These are phyloP conservation scores for Pelargonium citronellum DNA, from an alignment of 441 rosid species.

Conservation along the genomic window DNA sequence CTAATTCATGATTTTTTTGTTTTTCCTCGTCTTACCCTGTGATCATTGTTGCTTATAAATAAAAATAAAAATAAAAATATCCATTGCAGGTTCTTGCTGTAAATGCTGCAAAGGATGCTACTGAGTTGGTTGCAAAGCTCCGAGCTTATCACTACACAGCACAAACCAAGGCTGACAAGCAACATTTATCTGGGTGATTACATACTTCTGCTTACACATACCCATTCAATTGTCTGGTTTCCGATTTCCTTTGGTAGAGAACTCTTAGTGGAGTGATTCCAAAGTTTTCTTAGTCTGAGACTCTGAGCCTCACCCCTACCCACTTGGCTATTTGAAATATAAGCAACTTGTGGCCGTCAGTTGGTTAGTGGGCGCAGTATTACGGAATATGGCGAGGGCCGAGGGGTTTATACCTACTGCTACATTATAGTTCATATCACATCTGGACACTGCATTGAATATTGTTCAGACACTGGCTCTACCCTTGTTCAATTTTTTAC, in stretches of 20 bases:
- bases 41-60: background rate
- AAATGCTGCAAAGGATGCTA: conserved; percentile 95
- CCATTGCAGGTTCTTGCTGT: conserved; percentile 81
- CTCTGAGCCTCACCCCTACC: too few species aligned
- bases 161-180: conserved; percentile 92
- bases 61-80: background rate
- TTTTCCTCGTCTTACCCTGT: background rate
- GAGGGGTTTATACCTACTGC: too few species aligned
- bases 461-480: too few species aligned
- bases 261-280: background rate
- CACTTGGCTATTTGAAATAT: too few species aligned
- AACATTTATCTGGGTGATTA: conserved; percentile 75
- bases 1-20: background rate
- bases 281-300: background rate
- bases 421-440: too few species aligned
- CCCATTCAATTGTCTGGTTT: background rate
- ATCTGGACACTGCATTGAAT: too few species aligned
- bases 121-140: conserved; percentile 88
- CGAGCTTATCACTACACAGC: conserved; percentile 95
- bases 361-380: too few species aligned
- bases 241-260: background rate
- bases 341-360: too few species aligned
- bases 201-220: background rate
- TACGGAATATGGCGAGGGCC: too few species aligned
- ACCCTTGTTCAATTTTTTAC: too few species aligned